Base-by-base conservation (phyloP, 2,329 filamentous ascomycete species). In the Calonectria hawksworthii region DNA sequence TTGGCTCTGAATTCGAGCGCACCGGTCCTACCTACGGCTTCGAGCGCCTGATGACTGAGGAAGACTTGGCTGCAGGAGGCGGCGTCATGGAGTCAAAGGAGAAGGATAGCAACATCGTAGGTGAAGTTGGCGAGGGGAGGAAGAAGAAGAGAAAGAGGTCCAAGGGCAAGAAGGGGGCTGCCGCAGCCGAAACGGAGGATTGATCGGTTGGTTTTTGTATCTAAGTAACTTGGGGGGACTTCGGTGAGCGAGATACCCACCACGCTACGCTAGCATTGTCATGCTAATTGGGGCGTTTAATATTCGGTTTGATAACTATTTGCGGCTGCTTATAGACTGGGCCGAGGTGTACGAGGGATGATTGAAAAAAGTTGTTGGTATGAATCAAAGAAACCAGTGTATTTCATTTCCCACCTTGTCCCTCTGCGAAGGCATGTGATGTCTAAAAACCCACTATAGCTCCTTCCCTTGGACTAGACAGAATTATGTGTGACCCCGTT, bases 21-120 rank as follows among this genome's bases (percentile, higher is more conserved):
- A 88, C 88, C 5, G 91, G 90, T 0, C 90, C 91, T 28, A 91
- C 89, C 7, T 92, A 88, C 78, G 90, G 89, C n/a, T 91, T 92
- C 61, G 90, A 90, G 78, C 83, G 82, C 50, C 75, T 85, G 68
- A 76, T 82, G 21, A 83, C 82, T 52, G 84, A 78, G 5, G 80
- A 80, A 28, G 80, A 82, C 28, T 70, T 73, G 26, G 75, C 73
- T 18, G 74, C 69, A 8, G 73, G 68, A 10, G 73, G 73, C 68
- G 80, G 81, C 70, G 80, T 80, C n/a, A 82, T 83, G 54, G 83
- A 79, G 32, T 70, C 75, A 11, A 75, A 76, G 70, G 75, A 74
- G 38, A 70, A 70, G 56, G 73, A 77, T 13, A 81, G 77, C 10
- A 83, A 84, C 36, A 79, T 83, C 6, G 80, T 80, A 16, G 83